Base-by-base conservation (phyloP, 768 basidiomycete genomes). In the Pleurotus giganteus region DNA sequence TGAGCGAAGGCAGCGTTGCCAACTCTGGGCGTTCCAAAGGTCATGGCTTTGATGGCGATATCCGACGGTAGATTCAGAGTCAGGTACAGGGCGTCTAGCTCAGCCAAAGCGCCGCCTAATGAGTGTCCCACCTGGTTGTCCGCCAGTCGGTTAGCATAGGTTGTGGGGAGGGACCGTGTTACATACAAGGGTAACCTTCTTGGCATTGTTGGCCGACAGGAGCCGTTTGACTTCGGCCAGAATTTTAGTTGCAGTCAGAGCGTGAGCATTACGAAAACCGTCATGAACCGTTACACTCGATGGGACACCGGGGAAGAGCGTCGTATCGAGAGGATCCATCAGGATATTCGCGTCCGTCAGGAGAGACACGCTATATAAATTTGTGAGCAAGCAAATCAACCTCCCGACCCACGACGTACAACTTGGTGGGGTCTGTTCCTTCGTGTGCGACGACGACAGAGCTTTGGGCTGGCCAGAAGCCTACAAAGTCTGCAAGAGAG, bases 361-460 rank as follows among this genome's bases (percentile, higher is more conserved):
- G 47, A 75, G 67, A 1, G 84, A 74, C n/a, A 77, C 39, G 51
- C 81, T 82, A 46, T 24, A 34, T 7, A 41, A 49, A 15, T 29
- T 8, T 8, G 19, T 43, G 12, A 21, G 41, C 1, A 21, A 15
- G 41, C 15, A 2, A 9, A 43, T 7, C 4, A 2, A 2, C 29
- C 21, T 27, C 31, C 9, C 15, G 27, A 37, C 39, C 28, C 24
- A 1, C 31, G 6, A 53, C 74, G 65, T 58, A 84, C 83, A 86
- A 60, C 55, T 79, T 63, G 0, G 69, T 75, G 5, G 83, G 80
- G 56, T 86, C 80, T 4, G 84, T 85, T 13, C 84, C 84, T 61
- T 86, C 72, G 58, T 85, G 84, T 1, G 78, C 78, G 6, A 85
- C 81, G n/a, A 86, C 74, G 32, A 85, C 73, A 2, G 81, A 71